A percentile compares a stretch with the other conserved stretches of the same genome.
These are phyloP conservation scores for Akanthomyces lecanii DNA, from an alignment of 2,329 filamentous ascomycete genomes.

Conservation along the genomic window DNA sequence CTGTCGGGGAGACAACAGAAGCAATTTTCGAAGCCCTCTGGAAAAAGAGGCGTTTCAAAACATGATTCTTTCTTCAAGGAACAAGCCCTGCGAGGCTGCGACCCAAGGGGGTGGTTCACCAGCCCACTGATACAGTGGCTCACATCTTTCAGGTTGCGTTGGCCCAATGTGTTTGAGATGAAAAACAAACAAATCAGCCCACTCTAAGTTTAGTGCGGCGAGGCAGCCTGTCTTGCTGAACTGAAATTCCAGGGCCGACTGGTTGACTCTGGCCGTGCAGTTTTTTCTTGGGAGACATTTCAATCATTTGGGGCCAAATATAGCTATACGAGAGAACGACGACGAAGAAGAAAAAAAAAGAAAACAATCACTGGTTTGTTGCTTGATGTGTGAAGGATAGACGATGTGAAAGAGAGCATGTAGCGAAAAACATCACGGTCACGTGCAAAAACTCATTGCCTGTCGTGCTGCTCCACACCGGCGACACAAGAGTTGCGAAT, in stretches of 20 bases:
- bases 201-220: neutral
- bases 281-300: no score
- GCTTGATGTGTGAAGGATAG: no score
- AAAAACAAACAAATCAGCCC: neutral
- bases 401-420: neutral
- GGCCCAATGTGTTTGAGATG: neutral
- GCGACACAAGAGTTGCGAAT: neutral
- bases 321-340: no score
- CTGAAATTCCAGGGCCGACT: neutral
- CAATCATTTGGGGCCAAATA: no score
- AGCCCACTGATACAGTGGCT: neutral
- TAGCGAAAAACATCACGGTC: neutral
- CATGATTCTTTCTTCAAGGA: neutral
- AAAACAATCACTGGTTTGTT: neutral
- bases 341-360: neutral
- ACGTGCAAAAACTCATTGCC: neutral
- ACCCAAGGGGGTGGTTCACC: neutral
- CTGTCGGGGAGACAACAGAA: slow-evolving; percentile 6
- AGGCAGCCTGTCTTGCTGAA: neutral
- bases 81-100: neutral
- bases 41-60: slow-evolving; percentile 2
- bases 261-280: no score
- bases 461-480: neutral
- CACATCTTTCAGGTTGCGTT: neutral
- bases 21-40: neutral